phyloP scores from a whole-genome alignment of 257 asterid genomes.

The Thymus mandschuricus region DNA sequence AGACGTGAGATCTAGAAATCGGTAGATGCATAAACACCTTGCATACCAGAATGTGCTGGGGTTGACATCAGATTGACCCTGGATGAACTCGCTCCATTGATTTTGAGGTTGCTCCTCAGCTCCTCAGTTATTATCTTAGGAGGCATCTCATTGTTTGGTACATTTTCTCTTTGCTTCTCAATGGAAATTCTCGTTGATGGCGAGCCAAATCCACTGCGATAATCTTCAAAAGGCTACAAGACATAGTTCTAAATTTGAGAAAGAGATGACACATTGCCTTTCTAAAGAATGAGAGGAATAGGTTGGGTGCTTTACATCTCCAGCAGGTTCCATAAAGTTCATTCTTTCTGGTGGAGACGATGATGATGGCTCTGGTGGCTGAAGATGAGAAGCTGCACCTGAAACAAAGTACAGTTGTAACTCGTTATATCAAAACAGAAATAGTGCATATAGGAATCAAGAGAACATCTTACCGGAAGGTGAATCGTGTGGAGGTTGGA shows the following conservation, averaged over 20 bases:
- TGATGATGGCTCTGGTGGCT: constrained; percentile 70
- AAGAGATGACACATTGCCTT: neutral
- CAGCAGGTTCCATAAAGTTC: constrained; percentile 46
- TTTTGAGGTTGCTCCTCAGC: constrained; percentile 46
- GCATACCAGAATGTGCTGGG: constrained; percentile 72
- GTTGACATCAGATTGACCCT: constrained; percentile 54
- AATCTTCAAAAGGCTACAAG: constrained; percentile 64
- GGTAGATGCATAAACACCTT: constrained; percentile 16
- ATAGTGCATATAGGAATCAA: constrained; percentile 17
- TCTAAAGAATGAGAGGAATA: neutral
- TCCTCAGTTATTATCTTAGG: constrained; percentile 54
- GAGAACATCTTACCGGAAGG: constrained; percentile 69
- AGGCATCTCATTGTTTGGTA: constrained; percentile 34
- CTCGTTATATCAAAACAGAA: neutral
- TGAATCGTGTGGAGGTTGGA: constrained; percentile 71
- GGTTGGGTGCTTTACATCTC: constrained; percentile 50
- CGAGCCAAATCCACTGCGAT: constrained; percentile 50
- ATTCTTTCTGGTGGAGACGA: constrained; percentile 61
- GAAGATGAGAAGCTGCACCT: constrained; percentile 58
- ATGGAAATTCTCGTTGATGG: constrained; percentile 43
- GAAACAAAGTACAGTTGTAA: constrained; percentile 27
- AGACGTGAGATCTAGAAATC: neutral
- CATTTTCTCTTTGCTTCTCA: constrained; percentile 63
- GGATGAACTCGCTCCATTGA: constrained; percentile 39
- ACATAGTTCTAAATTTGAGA: constrained; percentile 41